Evolutionary conservation across 805 yeast species (phyloP), one percentile per base, ranked within the genome.

Genomic region (Candida ortonii): DNA sequence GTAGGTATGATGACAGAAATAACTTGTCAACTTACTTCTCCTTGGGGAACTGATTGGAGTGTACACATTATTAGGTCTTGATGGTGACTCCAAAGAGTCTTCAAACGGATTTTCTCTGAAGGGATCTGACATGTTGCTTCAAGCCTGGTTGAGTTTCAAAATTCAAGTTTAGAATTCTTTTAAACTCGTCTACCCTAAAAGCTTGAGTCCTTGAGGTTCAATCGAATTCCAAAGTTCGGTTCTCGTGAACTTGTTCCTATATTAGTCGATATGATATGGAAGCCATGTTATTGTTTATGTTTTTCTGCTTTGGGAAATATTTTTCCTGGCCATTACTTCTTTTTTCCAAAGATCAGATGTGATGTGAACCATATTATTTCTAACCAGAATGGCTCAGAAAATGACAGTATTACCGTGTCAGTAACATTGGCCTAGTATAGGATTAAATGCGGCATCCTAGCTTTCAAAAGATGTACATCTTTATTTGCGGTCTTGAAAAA

Each of bases 41-140:
- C 44, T 49, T 14, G 65, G 65, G 11, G 65, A 60, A 10, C 47
- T 29, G 9, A 28, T 14, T 7, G 64, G 62, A 16, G 65, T 59
- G 26, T 54, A 57, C 6, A 44, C 44, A 16, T 44, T 47, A 1
- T 53, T 61, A 1, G 65, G 65, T 43, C 47, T 54, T 31, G 46
- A 48, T 7, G 61, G 61, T 9, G 64, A 56, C 24, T 46, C 53
- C 11, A 52, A 48, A 6, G 38, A 35, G 27, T 44, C 46, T 5
- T 31, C 46, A 28, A 53, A 54, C 1, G 58, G 56, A 25, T 52
- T 52, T n/a, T 47, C 51, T 25, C 40, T 30, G 27, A 49, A 55
- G 22, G 56, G 52, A 38, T 52, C 52, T 14, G 59, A 40, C 56
- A 49, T 50, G 14, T 7, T 22, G n/a, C n/a, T n/a, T n/a, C n/a